Conservation (phyloP, 1,284 basidiomycete species). For the Sphaerobolus stellatus region DNA sequence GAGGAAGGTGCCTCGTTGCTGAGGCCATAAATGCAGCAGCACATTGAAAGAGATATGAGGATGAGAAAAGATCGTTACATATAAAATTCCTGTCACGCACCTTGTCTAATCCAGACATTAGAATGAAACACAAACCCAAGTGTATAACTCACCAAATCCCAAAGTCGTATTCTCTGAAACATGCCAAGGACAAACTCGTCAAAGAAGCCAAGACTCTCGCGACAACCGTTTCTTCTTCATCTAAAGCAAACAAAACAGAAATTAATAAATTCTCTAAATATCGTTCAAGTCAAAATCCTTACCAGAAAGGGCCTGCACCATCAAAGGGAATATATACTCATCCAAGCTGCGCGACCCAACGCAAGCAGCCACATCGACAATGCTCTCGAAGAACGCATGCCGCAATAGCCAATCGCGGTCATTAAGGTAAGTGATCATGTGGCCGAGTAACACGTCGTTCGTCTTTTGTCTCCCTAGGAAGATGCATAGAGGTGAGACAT, state of each 20-base stretch:
- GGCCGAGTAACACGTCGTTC: constrained; percentile 92
- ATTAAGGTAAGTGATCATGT: constrained; percentile 99
- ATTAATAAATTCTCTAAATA: constrained; percentile 6
- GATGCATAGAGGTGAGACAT: constrained; percentile 86
- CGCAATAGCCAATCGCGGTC: constrained; percentile 92
- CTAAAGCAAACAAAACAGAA: constrained; percentile 44
- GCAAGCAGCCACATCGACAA: constrained; percentile 92
- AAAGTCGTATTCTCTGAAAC: constrained; percentile 89
- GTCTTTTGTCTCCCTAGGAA: constrained; percentile 93
- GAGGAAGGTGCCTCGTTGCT: constrained; percentile 73
- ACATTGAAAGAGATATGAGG: constrained; percentile 49
- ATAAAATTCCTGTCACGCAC: constrained; percentile 38
- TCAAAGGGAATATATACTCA: constrained; percentile 89
- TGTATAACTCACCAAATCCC: constrained; percentile 88
- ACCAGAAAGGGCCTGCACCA: constrained; percentile 92
- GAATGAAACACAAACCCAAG: constrained; percentile 94
- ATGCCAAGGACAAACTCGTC: constrained; percentile 83
- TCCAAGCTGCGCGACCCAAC: constrained; percentile 85
- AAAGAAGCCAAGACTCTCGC: constrained; percentile 84
- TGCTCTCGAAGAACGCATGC: constrained; percentile 92
- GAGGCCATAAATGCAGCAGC: constrained; percentile 86
- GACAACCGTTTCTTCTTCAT: constrained; percentile 93
- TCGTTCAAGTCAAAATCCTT: constrained; percentile 21
- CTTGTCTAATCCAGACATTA: constrained; percentile 94
- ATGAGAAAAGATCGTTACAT: neutral